Evolutionary conservation across 106 monocot genomes (phyloP).

Genomic region (Apostasia ramifera): DNA sequence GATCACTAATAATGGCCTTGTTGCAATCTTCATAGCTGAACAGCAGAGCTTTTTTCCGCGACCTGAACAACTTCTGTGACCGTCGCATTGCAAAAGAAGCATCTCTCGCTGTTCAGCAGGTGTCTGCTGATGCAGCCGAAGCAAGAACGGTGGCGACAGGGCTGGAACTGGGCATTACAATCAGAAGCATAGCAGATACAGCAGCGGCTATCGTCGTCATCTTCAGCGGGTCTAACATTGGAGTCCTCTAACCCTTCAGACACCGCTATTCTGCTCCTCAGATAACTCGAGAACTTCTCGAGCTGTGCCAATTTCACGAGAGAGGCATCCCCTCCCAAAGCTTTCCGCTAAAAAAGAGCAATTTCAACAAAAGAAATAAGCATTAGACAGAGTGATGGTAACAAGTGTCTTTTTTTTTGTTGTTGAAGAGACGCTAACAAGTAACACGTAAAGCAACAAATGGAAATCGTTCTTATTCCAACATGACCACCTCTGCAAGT

Average conservation of each 20-base stretch:
- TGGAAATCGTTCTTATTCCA: too few species aligned
- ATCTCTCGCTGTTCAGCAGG: slow-evolving; percentile 80
- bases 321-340: slow-evolving; percentile 64
- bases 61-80: slow-evolving; percentile 48
- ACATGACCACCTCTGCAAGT: too few species aligned
- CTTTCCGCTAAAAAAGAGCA: slow-evolving; percentile 39
- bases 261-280: slow-evolving; percentile 35
- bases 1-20: background rate
- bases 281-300: slow-evolving; percentile 51
- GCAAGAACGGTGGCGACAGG: slow-evolving; percentile 87
- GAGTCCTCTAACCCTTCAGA: slow-evolving; percentile 14
- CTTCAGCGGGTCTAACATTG: slow-evolving; percentile 1
- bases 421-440: too few species aligned
- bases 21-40: background rate
- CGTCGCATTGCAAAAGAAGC: slow-evolving; percentile 94
- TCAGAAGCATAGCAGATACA: slow-evolving; percentile 81
- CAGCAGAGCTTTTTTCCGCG: background rate
- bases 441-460: too few species aligned
- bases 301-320: slow-evolving; percentile 55
- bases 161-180: slow-evolving; percentile 69
- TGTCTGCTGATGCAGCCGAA: slow-evolving; percentile 85
- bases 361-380: too few species aligned
- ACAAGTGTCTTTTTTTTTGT: too few species aligned
- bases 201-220: slow-evolving; percentile 46
- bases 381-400: too few species aligned